Conservation (phyloP, 2,329 filamentous ascomycete genomes). For the Penicillium sp. region DNA sequence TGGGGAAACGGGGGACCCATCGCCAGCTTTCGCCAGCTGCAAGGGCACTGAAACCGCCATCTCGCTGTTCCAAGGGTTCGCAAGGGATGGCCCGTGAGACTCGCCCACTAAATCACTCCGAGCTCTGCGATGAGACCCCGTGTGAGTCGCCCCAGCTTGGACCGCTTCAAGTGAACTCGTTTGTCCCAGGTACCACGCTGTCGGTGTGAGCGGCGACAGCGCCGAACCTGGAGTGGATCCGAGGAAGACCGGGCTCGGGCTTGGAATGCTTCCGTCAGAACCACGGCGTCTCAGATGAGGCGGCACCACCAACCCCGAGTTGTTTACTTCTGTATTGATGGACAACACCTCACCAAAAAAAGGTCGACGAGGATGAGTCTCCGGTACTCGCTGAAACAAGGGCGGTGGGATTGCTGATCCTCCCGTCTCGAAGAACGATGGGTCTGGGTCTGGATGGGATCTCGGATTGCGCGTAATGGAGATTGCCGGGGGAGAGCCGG, state of each 20-base stretch:
- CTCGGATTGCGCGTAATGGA: conserved; percentile 12
- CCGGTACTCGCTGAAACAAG: conserved; percentile 20
- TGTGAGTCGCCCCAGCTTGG: conserved; percentile 21
- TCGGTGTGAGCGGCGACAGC: conserved; percentile 58
- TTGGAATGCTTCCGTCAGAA: conserved; percentile 64
- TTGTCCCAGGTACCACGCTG: conserved; percentile 57
- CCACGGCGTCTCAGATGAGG: conserved; percentile 53
- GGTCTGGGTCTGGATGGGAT: conserved; percentile 16
- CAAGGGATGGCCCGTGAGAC: conserved; percentile 23
- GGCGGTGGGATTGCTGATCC: conserved; percentile 13
- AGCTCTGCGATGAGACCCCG: conserved; percentile 35
- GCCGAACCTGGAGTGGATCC: conserved; percentile 39
- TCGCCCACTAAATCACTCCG: conserved; percentile 54
- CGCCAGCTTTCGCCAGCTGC: conserved; percentile 23
- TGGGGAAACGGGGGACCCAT: conserved; percentile 25
- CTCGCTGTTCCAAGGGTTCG: conserved; percentile 27
- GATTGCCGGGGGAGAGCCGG: conserved; percentile 14
- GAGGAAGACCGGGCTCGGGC: conserved; percentile 42
- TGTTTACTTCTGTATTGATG: conserved; percentile 50
- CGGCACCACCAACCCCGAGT: conserved; percentile 55
- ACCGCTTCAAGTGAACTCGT: conserved; percentile 42
- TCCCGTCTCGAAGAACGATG: conserved; percentile 8
- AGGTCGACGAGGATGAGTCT: conserved; percentile 47
- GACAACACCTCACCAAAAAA: conserved; percentile 70
- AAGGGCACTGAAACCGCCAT: conserved; percentile 34